Evolutionary conservation across 106 monocot genomes (phyloP).

Genomic region (Triglochin maritima): DNA sequence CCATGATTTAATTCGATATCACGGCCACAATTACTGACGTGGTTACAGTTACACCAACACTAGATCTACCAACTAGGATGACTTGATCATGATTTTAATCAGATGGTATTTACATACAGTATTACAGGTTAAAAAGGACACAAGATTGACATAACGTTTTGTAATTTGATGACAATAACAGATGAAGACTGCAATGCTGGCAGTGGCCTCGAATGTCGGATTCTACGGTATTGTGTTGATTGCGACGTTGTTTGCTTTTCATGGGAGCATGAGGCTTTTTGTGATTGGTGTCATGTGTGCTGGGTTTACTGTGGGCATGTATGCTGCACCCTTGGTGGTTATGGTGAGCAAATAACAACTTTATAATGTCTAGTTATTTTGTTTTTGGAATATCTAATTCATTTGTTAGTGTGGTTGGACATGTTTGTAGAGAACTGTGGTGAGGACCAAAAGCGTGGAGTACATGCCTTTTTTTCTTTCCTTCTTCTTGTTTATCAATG

Average conservation of each 20-base stretch:
- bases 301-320: neutral
- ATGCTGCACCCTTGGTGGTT: neutral
- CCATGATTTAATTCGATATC: neutral
- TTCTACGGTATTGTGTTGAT: conserved; percentile 24
- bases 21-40: too few species aligned
- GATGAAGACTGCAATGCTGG: conserved; percentile 32
- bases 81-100: too few species aligned
- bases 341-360: neutral
- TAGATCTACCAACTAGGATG: too few species aligned
- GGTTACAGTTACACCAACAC: too few species aligned
- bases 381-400: neutral
- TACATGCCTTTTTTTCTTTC: conserved; percentile 80
- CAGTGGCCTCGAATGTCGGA: conserved; percentile 22
- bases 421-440: conserved; percentile 1
- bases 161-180: neutral
- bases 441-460: conserved; percentile 48
- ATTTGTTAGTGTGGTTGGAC: neutral
- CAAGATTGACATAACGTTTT: neutral
- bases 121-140: too few species aligned
- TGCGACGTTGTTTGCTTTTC: conserved; percentile 13
- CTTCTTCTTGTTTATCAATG: conserved; percentile 43
- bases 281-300: conserved; percentile 8
- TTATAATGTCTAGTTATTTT: neutral
- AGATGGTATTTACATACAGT: too few species aligned
- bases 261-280: conserved; percentile 8